phyloP scores from a whole-genome alignment of 805 yeast species.

The Barnettozyma californica region DNA sequence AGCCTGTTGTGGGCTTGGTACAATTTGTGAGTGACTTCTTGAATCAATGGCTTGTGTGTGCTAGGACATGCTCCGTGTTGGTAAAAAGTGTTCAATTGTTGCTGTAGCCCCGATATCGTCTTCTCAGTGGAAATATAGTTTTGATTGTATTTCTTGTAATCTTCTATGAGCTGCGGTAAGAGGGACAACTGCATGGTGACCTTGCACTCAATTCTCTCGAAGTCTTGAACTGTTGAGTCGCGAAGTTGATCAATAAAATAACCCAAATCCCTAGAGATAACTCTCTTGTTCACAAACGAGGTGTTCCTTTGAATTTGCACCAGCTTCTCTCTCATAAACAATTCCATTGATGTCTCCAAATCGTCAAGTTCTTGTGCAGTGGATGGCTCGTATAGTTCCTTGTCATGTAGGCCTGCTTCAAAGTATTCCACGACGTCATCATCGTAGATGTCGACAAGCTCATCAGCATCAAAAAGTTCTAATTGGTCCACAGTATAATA shows the following conservation, averaged over 20 bases:
- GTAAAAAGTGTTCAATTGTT: background rate
- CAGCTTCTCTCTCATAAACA: slow-evolving; percentile 18
- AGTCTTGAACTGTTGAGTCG: slow-evolving; percentile 14
- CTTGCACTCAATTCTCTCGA: slow-evolving; percentile 14
- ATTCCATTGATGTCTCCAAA: slow-evolving; percentile 3
- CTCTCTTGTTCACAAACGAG: slow-evolving; percentile 17
- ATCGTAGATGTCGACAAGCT: slow-evolving; percentile 6
- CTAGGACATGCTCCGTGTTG: slow-evolving; percentile 1
- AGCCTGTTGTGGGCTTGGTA: slow-evolving; percentile 5
- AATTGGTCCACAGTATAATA: slow-evolving; percentile 8
- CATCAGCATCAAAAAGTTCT: slow-evolving; percentile 5
- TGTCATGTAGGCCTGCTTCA: slow-evolving; percentile 5
- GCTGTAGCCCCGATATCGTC: background rate
- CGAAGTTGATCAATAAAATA: slow-evolving; percentile 21
- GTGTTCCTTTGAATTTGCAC: slow-evolving; percentile 18
- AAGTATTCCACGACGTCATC: slow-evolving; percentile 12
- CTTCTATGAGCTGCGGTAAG: slow-evolving; percentile 8
- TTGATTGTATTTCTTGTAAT: slow-evolving; percentile 12
- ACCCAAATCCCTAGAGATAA: slow-evolving; percentile 13
- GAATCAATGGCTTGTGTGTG: slow-evolving; percentile 5
- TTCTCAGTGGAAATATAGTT: slow-evolving; percentile 5
- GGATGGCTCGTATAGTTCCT: background rate
- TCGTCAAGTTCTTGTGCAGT: slow-evolving; percentile 14
- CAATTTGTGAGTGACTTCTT: background rate
- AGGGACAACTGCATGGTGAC: slow-evolving; percentile 7